Conservation (phyloP, 2,329 filamentous ascomycete species). For the Beauveria asiatica region DNA sequence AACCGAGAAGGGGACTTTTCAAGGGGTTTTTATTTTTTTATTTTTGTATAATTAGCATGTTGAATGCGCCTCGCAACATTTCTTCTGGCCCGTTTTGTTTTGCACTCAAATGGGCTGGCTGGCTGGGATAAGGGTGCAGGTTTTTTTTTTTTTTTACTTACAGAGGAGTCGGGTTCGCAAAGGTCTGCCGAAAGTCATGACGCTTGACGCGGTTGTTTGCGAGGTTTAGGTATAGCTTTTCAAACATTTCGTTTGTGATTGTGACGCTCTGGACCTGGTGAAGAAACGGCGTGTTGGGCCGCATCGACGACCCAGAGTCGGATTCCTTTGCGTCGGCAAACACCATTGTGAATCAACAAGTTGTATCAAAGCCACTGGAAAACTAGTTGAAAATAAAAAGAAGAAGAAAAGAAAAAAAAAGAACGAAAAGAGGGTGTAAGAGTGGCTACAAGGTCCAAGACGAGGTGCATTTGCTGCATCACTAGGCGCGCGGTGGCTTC, state of each 20-base stretch:
- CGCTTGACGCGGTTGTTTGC: neutral
- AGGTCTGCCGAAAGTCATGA: neutral
- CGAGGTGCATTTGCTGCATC: no score
- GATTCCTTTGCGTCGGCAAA: neutral
- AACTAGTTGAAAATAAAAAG: no score
- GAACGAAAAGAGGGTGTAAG: neutral
- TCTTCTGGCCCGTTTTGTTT: no score
- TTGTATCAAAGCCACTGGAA: neutral
- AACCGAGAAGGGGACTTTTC: neutral
- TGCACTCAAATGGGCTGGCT: no score
- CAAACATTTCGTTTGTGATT: neutral
- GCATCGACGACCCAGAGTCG: neutral
- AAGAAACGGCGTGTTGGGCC: neutral
- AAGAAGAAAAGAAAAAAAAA: no score
- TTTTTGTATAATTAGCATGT: neutral
- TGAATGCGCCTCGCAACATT: no score
- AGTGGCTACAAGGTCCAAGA: no score
- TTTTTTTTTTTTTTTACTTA: neutral
- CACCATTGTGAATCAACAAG: neutral
- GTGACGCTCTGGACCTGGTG: neutral
- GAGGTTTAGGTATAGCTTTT: neutral
- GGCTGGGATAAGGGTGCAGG: no score
- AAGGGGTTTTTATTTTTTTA: no score
- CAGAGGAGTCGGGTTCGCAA: conserved; percentile 1
- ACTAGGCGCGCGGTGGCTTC: no score